Evolutionary conservation across 2,329 filamentous ascomycete species (phyloP), one percentile per base, ranked within the genome.

Genomic region (Botrytis fabae): DNA sequence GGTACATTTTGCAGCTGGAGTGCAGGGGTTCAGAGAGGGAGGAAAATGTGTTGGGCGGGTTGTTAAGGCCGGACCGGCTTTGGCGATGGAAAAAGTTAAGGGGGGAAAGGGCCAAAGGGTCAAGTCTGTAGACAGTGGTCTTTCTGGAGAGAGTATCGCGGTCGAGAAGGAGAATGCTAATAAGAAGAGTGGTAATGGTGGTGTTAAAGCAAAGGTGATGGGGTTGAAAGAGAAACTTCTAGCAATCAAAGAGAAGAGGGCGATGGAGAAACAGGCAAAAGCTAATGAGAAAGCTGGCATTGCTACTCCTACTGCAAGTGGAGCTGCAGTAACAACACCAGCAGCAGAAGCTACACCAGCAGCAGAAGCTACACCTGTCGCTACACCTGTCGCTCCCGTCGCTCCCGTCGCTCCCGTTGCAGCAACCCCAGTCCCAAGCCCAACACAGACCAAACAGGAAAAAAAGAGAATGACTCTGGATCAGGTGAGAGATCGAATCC

Each of bases 401-500:
- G 16, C n/a, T 32, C 32, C 46, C 35, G 46, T 18, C 2, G 9
- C 64, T 25, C 48, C 64, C 9, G 46, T 28, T 1, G 46, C 46
- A 68, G 46, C 46, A 54, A 16, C 32, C 5, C 32, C 63, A n/a
- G 25, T 35, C 12, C 46, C 46, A 66, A 18, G 46, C 16, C 20
- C 46, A 54, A 38, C 46, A n/a, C 63, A 46, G 51, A 42, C 46
- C 64, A 68, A 68, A 6, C 48, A 57, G n/a, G 48, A 57, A 57
- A 71, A 71, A n/a, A 71, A 71, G 46, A 71, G 61, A 57, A 42
- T 65, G 46, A 71, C 69, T 44, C 48, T 71, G 60, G 69, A 71
- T 54, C 69, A 71, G 69, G 69, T 71, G 69, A 71, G 69, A 71
- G 20, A 65, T 40, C 35, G 69, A 71, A 65, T 71, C 16, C 46